Evolutionary conservation across 2,329 filamentous ascomycete species (phyloP).

Genomic region (Sporothrix pallida): DNA sequence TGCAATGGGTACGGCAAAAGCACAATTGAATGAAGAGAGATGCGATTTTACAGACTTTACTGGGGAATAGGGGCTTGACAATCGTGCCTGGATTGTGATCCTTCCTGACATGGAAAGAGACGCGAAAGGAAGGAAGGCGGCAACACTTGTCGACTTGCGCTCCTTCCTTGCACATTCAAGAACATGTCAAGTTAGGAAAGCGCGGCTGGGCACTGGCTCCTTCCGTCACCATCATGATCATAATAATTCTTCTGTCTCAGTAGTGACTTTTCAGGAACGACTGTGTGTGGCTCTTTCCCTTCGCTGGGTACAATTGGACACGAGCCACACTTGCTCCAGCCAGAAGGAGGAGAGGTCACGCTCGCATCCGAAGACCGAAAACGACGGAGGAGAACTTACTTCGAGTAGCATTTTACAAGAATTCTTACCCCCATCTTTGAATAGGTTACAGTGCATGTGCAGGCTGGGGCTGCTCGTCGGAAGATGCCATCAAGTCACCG

Average conservation of each 20-base stretch:
- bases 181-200: background rate
- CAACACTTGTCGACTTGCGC: background rate
- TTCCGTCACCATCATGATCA: background rate
- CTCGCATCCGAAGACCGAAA: background rate
- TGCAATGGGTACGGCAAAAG: background rate
- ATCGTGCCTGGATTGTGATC: background rate
- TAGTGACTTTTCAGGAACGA: background rate
- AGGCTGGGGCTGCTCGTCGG: background rate
- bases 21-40: background rate
- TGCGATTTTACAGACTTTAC: background rate
- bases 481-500: slow-evolving; percentile 15
- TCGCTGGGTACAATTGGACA: background rate
- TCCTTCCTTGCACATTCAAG: background rate
- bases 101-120: slow-evolving; percentile 10
- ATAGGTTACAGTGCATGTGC: background rate
- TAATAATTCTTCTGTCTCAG: background rate
- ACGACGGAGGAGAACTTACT: background rate
- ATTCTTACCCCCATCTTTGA: background rate
- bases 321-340: background rate
- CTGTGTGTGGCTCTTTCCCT: background rate
- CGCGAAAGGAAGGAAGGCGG: background rate
- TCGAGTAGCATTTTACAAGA: background rate
- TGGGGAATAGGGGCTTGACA: background rate
- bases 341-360: background rate
- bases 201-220: background rate